Evolutionary conservation across 306 rosid species (phyloP).

Genomic region (Oxytropis ochrocephala): DNA sequence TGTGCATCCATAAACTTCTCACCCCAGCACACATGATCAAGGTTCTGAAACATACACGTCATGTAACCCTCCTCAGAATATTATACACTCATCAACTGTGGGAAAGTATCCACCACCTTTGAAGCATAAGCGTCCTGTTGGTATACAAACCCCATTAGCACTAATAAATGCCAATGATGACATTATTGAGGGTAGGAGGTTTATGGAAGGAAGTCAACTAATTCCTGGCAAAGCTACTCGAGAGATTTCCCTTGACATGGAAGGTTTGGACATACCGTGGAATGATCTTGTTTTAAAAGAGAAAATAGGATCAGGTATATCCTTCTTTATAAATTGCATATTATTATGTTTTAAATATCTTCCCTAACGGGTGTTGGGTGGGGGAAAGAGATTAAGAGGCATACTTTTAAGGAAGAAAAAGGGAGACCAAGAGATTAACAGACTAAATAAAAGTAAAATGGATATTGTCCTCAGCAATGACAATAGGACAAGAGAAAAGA

Average conservation of each 20-base stretch:
- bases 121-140: constrained; percentile 37
- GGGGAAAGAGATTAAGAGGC: background rate
- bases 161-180: constrained; percentile 43
- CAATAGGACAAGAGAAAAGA: background rate
- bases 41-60: constrained; percentile 39
- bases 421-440: background rate
- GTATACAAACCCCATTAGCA: constrained; percentile 20
- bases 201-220: constrained; percentile 49
- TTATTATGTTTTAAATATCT: background rate
- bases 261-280: constrained; percentile 84
- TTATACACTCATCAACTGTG: constrained; percentile 28
- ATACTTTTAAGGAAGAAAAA: background rate
- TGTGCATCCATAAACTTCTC: constrained; percentile 38
- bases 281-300: constrained; percentile 72
- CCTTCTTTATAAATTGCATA: background rate
- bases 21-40: constrained; percentile 34
- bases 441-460: background rate
- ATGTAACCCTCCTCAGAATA: constrained; percentile 41
- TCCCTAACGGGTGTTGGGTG: background rate
- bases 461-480: constrained; percentile 1
- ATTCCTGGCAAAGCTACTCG: constrained; percentile 42
- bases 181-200: constrained; percentile 37
- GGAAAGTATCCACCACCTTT: constrained; percentile 46
- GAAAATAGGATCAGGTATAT: constrained; percentile 87
- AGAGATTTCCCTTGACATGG: constrained; percentile 53